Evolutionary conservation across 2,329 filamentous ascomycete species (phyloP).

Genomic region (Coniochaeta hoffmannii): DNA sequence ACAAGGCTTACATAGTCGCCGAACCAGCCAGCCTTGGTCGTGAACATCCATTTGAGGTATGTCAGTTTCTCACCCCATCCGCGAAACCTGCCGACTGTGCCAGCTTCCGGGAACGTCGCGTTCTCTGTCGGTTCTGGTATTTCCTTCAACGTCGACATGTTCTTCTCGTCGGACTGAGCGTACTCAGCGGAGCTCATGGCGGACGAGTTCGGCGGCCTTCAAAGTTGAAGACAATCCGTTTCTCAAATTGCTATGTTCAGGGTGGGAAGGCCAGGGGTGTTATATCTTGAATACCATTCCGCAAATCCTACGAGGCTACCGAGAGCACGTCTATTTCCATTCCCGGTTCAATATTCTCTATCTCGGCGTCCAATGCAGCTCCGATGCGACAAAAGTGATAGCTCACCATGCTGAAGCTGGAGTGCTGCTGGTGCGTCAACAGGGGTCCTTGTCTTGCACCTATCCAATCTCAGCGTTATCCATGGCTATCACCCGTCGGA

Average conservation of each 20-base stretch:
- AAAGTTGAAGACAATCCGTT: not conserved
- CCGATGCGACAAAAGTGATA: not conserved
- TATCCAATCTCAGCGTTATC: not conserved
- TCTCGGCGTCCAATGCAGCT: not conserved
- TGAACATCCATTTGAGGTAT: conserved; percentile 24
- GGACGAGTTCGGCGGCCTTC: not conserved
- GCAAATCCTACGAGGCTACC: not conserved
- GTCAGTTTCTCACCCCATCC: not conserved
- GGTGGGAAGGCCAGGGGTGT: not conserved
- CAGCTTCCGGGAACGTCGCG: not conserved
- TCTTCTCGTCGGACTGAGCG: not conserved
- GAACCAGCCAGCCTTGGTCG: conserved; percentile 27
- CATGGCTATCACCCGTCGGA: not conserved
- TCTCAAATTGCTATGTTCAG: not conserved
- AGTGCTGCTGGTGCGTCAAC: not conserved
- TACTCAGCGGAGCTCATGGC: not conserved
- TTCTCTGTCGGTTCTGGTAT: not conserved
- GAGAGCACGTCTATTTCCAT: not conserved
- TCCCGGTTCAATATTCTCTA: not conserved
- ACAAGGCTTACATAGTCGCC: conserved; percentile 25
- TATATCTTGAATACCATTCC: not conserved
- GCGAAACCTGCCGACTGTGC: not conserved
- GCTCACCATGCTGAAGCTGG: not conserved
- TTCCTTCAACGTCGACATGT: not conserved
- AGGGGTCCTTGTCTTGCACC: not conserved